A percentile compares a stretch with the other conserved stretches of the same genome.
Evolutionary conservation across 2,329 filamentous ascomycete genomes (phyloP).

Genomic region (Chalara sp.): DNA sequence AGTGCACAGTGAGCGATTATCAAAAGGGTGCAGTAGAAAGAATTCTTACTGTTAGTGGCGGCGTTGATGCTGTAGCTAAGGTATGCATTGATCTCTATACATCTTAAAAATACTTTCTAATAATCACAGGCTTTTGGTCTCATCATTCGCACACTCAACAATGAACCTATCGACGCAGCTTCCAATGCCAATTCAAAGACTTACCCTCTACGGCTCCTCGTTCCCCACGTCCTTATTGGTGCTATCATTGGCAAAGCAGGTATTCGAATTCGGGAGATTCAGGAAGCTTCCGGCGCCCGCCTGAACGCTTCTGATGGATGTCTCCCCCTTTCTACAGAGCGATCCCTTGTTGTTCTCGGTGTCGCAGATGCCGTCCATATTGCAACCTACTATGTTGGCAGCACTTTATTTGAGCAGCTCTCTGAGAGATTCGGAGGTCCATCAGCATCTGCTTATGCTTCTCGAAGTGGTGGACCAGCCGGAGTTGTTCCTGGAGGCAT

Average conservation of each 20-base stretch:
- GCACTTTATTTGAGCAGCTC: constrained; percentile 94
- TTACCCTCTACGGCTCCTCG: constrained; percentile 88
- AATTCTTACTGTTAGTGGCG: constrained; percentile 93
- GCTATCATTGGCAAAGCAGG: constrained; percentile 98
- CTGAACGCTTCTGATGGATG: constrained; percentile 95
- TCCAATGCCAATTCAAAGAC: constrained; percentile 95
- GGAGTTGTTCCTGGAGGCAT: constrained; percentile 94
- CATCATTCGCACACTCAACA: constrained; percentile 97
- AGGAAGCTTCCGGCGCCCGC: constrained; percentile 92
- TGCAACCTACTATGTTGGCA: constrained; percentile 96
- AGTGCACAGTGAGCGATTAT: constrained; percentile 98
- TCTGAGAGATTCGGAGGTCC: constrained; percentile 95
- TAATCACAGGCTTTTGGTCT: constrained; percentile 79
- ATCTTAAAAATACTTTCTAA: background rate
- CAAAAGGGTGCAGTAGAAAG: constrained; percentile 94
- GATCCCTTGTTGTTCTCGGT: constrained; percentile 95
- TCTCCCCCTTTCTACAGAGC: constrained; percentile 89
- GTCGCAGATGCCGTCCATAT: constrained; percentile 98
- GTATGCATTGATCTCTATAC: constrained; percentile 40
- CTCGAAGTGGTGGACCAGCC: constrained; percentile 85
- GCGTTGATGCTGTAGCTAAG: constrained; percentile 95
- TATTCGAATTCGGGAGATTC: constrained; percentile 93
- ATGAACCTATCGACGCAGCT: constrained; percentile 80
- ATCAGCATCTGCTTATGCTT: constrained; percentile 95
- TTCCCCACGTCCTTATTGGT: constrained; percentile 94